Evolutionary conservation across 179 eudicot species (phyloP), one percentile per base, ranked within the genome.

Genomic region (Beta lomatogona): DNA sequence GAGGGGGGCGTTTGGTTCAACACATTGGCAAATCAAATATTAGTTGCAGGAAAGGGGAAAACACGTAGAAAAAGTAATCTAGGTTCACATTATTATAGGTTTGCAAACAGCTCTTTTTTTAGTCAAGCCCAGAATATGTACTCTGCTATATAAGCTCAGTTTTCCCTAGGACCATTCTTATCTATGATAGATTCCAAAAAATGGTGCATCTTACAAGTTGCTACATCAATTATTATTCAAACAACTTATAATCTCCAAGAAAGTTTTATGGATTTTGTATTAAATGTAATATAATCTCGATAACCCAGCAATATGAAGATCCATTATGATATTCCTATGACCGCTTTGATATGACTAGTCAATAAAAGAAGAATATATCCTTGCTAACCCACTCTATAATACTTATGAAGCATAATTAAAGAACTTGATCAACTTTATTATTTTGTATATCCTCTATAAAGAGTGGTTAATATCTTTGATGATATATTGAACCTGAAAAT

Each of bases 281-380:
- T 15, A 22, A 22, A 10, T 75, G 31, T 15, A 25, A 46, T 31
- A 18, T 28, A 48, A 31, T 44, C n/a, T n/a, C 50, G 36, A 41
- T 64, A 54, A 14, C 11, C 11, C 12, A 72, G 41, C 74, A 25
- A 78, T 52, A 84, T 45, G 52, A 79, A 61, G 80, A 82, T 71
- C 73, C 63, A 60, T 77, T 6, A 46, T 19, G 59, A 53, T 70
- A 80, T 80, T 64, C 55, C 13, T 58, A 68, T 71, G 69, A 80
- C 70, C n/a, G 53, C 54, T 44, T 65, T 72, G 75, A 76, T 72
- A 77, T 72, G 74, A 65, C 81, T 31, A 66, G 50, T 77, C 78
- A 18, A 77, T 18, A 58, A 58, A 44, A 45, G 71, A 67, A 73
- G 84, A 77, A 85, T 81, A 77, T 81, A 81, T 81, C 81, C 77